Conservation (phyloP, 345 rosid genomes). For the Dimocarpus longan region DNA sequence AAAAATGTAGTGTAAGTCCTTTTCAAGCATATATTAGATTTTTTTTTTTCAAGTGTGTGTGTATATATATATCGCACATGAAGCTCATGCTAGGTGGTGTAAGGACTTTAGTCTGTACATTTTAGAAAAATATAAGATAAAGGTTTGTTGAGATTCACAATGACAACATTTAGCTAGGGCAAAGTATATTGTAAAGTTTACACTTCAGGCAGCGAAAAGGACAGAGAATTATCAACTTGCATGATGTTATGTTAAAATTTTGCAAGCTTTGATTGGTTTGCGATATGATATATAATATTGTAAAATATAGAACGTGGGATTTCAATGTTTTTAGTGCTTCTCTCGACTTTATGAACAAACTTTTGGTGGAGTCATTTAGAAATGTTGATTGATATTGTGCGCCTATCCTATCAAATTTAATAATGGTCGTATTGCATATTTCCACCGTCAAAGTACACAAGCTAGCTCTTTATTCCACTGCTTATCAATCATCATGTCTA, state of each 20-base stretch:
- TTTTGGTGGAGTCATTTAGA: neutral
- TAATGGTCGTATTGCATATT: neutral
- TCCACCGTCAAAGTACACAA: neutral
- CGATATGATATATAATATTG: neutral
- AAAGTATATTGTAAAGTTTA: neutral
- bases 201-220: neutral
- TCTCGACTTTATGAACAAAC: neutral
- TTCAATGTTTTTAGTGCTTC: neutral
- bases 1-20: neutral
- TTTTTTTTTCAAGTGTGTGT: too few species aligned
- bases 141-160: too few species aligned
- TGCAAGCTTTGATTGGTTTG: neutral
- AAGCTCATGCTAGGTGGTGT: neutral
- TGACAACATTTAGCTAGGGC: neutral
- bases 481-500: neutral
- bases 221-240: neutral
- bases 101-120: too few species aligned
- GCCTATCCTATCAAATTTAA: neutral
- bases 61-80: neutral
- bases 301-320: neutral
- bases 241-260: neutral
- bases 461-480: neutral
- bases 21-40: conserved; percentile 8
- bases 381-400: neutral
- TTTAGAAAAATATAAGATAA: too few species aligned